These are phyloP conservation scores for Lichenothelia convexa DNA, from an alignment of 495 filamentous ascomycete species.

Conservation along the genomic window DNA sequence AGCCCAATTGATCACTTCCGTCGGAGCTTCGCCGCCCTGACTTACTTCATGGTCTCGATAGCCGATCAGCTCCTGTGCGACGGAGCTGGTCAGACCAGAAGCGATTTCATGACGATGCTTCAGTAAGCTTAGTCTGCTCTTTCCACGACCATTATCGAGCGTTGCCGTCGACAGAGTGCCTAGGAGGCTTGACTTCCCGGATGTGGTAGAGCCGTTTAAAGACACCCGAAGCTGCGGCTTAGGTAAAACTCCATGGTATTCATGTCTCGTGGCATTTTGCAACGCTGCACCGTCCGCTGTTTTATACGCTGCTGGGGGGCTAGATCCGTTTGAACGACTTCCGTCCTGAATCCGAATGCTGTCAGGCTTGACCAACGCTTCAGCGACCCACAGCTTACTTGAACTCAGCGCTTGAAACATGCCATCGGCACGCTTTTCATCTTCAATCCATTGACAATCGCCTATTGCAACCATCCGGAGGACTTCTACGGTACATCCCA, in stretches of 20 bases:
- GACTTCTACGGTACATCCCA: conserved; percentile 78
- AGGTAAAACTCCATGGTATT: conserved; percentile 30
- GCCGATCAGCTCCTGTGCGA: conserved; percentile 82
- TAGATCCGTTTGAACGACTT: no score
- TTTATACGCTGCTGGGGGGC: no score
- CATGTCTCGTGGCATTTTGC: neutral
- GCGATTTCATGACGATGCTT: conserved; percentile 90
- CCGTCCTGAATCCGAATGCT: no score
- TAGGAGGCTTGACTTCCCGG: conserved; percentile 80
- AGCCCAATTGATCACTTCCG: conserved; percentile 69
- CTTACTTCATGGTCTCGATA: conserved; percentile 30
- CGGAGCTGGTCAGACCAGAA: conserved; percentile 80
- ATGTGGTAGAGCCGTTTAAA: conserved; percentile 75
- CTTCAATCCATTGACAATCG: conserved; percentile 59
- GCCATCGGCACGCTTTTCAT: conserved; percentile 10
- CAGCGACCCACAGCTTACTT: conserved; percentile 68
- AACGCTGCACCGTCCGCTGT: neutral
- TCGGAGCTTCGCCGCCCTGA: conserved; percentile 14
- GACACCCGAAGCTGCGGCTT: conserved; percentile 87
- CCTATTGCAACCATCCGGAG: conserved; percentile 72
- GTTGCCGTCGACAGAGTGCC: conserved; percentile 76
- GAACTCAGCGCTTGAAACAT: conserved; percentile 16
- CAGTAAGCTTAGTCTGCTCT: conserved; percentile 66
- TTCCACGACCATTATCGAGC: conserved; percentile 81
- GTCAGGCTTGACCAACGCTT: conserved; percentile 56